Evolutionary conservation across 164 flowering plant species (phyloP), one percentile per base, ranked within the genome.

Genomic region (Paratinospora sagittata): DNA sequence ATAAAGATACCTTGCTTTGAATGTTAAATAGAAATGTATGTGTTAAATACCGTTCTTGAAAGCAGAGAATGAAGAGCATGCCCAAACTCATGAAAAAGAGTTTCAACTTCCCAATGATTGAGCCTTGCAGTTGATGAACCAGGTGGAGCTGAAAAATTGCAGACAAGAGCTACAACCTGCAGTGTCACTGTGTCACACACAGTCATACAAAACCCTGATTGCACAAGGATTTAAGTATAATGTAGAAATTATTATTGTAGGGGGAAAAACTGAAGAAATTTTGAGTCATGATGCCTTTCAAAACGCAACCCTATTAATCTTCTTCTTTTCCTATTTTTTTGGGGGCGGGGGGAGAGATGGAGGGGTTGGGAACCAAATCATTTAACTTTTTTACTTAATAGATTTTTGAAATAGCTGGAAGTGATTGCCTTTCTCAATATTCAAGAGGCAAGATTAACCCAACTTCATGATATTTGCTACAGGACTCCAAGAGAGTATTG

Each of bases 51-150:
- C 88, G 99, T 91, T 85, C 99, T 84, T 61, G 99, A 93, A 71
- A 96, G 93, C 69, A 96, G 75, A 6, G 99, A 90, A 81, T 96
- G 99, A 76, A 96, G 94, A 68, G 99, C 99, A 79, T 96, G 99
- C 37, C 99, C 99, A 85, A 96, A 96, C 81, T 96, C 99, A 75
- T 96, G 99, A 75, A 96, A 91, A 24, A 96, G 89, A 60, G 95
- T 89, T 82, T 91, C 99, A 55, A 96, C 82, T 80, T 96, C 99
- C 74, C 83, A 82, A 75, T 91, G 97, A 70, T 88, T 85, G 73
- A 96, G 96, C 82, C 81, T 84, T 12, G 84, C 85, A 67, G 71
- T 67, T 69, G 91, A 77, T 70, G 87, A 80, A 78, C 78, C 81
- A 49, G 60, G 76, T 41, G 88, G 81, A 68, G 83, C 82, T 0